Percentiles rank a stretch among this genome's conserved stretches.
Conservation (phyloP, 306 rosid genomes). For the Biancaea sappan region DNA sequence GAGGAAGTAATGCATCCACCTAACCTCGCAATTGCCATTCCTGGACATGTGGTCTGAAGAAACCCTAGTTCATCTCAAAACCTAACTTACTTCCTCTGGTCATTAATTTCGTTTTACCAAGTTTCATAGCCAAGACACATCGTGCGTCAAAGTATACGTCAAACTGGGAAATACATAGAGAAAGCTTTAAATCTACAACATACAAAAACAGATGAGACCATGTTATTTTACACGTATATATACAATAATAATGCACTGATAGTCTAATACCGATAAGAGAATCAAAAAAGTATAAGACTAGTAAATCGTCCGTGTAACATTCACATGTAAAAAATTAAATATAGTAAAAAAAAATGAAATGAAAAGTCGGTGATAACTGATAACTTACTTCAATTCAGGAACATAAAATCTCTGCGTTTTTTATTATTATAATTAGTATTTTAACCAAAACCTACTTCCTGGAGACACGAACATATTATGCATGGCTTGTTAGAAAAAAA, state of each 20-base stretch:
- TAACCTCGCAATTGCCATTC: conserved; percentile 23
- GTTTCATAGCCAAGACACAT: conserved; percentile 29
- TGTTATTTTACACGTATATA: too few relatives aligned
- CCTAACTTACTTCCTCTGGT: conserved; percentile 18
- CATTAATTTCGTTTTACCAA: conserved; percentile 1
- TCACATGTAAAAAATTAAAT: not conserved
- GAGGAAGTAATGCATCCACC: not conserved
- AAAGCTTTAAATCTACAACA: conserved; percentile 23
- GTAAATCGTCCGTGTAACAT: not conserved
- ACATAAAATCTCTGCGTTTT: not conserved
- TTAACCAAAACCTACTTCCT: conserved; percentile 18
- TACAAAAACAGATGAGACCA: conserved; percentile 9
- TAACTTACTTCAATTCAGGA: conserved; percentile 20
- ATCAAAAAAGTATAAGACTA: not conserved
- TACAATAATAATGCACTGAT: conserved; percentile 30
- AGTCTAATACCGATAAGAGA: conserved; percentile 39
- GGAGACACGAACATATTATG: conserved; percentile 29
- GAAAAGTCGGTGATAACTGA: too few relatives aligned
- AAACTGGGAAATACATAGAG: conserved; percentile 36
- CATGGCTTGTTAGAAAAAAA: conserved; percentile 31
- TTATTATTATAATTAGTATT: not conserved
- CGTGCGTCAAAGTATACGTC: not conserved
- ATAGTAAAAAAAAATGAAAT: conserved; percentile 26
- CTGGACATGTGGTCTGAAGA: conserved; percentile 19
- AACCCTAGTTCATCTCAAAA: conserved; percentile 49